Evolutionary conservation across 192 early-diverging fungal genomes (phyloP), one percentile per base, ranked within the genome.

Genomic region (Rhizophlyctis rosea): DNA sequence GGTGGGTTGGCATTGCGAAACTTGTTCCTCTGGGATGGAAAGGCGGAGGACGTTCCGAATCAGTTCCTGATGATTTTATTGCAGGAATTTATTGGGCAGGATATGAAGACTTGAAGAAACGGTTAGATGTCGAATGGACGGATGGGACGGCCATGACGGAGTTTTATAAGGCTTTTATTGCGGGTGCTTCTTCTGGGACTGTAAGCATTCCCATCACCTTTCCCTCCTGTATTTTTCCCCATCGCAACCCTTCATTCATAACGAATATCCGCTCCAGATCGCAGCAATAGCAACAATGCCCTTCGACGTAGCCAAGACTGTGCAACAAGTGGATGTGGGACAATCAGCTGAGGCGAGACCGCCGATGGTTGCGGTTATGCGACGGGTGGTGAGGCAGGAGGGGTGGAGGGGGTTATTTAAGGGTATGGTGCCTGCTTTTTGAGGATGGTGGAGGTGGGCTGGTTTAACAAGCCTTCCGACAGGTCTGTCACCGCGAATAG

Each of bases 261-360:
- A 27, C 3, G 13, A 58, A 9, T 57, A 13, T 44, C 39, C 50
- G 24, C 31, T 18, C 23, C 69, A 88, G 86, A 48, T 90, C 63
- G 92, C 96, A 7, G 94, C 96, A 4, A 74, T 83, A 1, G 24
- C 91, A 24, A 98, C 96, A 3, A 93, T 87, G 2, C 96, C 96
- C 21, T 96, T 98, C 79, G 96, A 98, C 78, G 92, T 98, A 3
- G 89, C 91, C 60, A 98, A 98, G 65, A 96, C 96, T 0, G 72
- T 87, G 29, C 82, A 91, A 29, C 96, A 98, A 70, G 85, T 93
- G 21, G 51, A 3, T 21, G 23, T 2, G 36, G 33, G 24, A 1
- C 47, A 16, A 29, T 34, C 31, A 50, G 30, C 4, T 35, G n/a
- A 31, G n/a, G 27, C 25, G 27, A 31, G 27, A 11, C 27, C 47